phyloP scores from a whole-genome alignment of 2,329 filamentous ascomycete species.

The Didymosphaeria variabile region DNA sequence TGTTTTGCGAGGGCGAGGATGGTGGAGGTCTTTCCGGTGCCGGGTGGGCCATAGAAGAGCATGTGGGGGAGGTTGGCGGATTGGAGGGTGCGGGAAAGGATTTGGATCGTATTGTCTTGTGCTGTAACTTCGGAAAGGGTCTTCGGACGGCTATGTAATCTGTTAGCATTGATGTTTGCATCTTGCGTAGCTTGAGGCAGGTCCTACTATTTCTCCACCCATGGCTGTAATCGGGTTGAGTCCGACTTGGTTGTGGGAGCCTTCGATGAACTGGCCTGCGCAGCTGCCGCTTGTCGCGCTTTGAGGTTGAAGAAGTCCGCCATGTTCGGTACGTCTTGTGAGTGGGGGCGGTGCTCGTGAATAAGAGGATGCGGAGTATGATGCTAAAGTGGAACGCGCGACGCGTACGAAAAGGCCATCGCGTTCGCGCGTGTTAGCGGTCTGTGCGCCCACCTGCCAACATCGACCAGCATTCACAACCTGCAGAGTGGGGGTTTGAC shows the following conservation, averaged over 20 bases:
- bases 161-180: constrained; percentile 21
- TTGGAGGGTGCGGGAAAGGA: constrained; percentile 91
- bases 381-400: constrained; percentile 44
- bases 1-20: constrained; percentile 97
- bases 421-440: constrained; percentile 37
- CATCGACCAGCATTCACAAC: not conserved
- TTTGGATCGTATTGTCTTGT: constrained; percentile 95
- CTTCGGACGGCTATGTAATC: constrained; percentile 78
- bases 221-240: constrained; percentile 78
- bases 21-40: constrained; percentile 97
- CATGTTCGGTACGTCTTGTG: constrained; percentile 61
- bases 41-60: constrained; percentile 98
- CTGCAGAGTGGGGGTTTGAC: not conserved
- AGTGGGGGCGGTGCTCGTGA: constrained; percentile 6
- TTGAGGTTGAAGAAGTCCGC: constrained; percentile 96
- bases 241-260: constrained; percentile 69
- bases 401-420: constrained; percentile 28
- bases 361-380: constrained; percentile 16
- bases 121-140: constrained; percentile 93
- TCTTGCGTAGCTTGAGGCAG: not conserved
- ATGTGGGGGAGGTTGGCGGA: constrained; percentile 98
- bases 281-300: constrained; percentile 77
- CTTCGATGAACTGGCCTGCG: constrained; percentile 76
- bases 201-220: constrained; percentile 97
- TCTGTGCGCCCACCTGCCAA: constrained; percentile 21